Percentiles rank a stretch among this genome's conserved stretches.
Conservation (phyloP, 108 stramenopile species). For the Stephanodiscus triporus region DNA sequence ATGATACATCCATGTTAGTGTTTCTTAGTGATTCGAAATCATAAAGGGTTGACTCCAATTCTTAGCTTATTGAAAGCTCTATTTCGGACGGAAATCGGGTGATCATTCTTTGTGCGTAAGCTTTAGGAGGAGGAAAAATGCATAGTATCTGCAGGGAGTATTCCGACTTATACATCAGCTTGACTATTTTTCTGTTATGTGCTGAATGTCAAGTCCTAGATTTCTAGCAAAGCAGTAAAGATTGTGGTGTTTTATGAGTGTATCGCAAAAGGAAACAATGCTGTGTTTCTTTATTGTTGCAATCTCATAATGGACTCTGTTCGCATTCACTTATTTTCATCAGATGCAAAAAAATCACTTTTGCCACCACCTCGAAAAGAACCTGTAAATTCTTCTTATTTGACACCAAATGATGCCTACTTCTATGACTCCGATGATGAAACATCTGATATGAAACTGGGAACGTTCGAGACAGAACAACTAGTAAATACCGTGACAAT, state of each 20-base stretch:
- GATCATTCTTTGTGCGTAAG: too few species aligned
- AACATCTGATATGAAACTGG: constrained; percentile 49
- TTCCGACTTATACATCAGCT: too few species aligned
- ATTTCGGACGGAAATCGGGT: too few species aligned
- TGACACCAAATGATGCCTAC: constrained; percentile 9
- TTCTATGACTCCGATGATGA: constrained; percentile 31
- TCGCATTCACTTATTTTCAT: neutral
- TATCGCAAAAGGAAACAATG: neutral
- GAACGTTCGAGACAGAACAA: constrained; percentile 92
- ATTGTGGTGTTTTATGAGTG: constrained; percentile 80
- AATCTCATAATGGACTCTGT: constrained; percentile 6
- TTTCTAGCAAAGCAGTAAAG: too few species aligned
- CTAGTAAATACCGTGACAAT: constrained; percentile 90
- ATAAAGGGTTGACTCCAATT: too few species aligned
- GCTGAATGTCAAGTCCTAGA: too few species aligned
- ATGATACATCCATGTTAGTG: too few species aligned
- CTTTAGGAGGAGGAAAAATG: too few species aligned
- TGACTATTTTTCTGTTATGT: too few species aligned
- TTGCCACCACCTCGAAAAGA: constrained; percentile 34
- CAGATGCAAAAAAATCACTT: constrained; percentile 75
- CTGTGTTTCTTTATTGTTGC: neutral
- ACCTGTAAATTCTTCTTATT: neutral
- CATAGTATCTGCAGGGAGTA: too few species aligned
- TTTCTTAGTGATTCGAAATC: too few species aligned
- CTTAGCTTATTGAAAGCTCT: too few species aligned